Evolutionary conservation across 1,284 basidiomycete species (phyloP).

Genomic region (Hemileia vastatrix): DNA sequence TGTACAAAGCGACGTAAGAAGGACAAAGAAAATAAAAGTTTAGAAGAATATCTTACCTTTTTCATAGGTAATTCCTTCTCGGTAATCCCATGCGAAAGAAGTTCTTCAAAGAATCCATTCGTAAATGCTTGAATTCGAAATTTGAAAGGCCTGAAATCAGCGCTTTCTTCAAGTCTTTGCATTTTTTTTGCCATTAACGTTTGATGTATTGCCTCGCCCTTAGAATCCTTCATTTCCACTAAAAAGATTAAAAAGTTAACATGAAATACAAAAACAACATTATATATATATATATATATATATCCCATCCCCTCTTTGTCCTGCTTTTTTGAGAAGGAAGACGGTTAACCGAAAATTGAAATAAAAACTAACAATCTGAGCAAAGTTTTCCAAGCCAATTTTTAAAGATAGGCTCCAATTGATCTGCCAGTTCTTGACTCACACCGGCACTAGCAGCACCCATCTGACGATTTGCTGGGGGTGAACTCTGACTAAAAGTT

Average conservation of each 20-base stretch:
- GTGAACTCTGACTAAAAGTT: too few relatives aligned
- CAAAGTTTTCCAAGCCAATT: slow-evolving; percentile 79
- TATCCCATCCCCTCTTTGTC: too few relatives aligned
- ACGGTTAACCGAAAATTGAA: too few relatives aligned
- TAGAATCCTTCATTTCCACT: slow-evolving; percentile 87
- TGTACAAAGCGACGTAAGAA: too few relatives aligned
- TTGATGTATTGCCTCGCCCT: slow-evolving; percentile 96
- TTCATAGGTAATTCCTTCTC: slow-evolving; percentile 52
- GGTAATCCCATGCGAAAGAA: slow-evolving; percentile 49
- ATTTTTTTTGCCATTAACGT: slow-evolving; percentile 93
- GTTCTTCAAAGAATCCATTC: slow-evolving; percentile 87
- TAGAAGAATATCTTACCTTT: slow-evolving; percentile 23
- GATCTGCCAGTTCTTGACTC: slow-evolving; percentile 59
- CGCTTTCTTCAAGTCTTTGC: slow-evolving; percentile 86
- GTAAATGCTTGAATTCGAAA: slow-evolving; percentile 99
- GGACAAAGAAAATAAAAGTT: too few relatives aligned
- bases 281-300: background rate
- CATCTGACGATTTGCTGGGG: slow-evolving; percentile 25
- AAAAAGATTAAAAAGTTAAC: slow-evolving; percentile 22
- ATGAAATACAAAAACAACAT: slow-evolving; percentile 4
- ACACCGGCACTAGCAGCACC: slow-evolving; percentile 36
- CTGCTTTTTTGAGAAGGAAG: too few relatives aligned
- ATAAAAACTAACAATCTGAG: slow-evolving; percentile 64
- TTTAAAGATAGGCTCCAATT: slow-evolving; percentile 84
- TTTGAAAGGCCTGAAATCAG: slow-evolving; percentile 97